phyloP scores from a whole-genome alignment of 768 basidiomycete species.

The Udeniomyces megalosporus region DNA sequence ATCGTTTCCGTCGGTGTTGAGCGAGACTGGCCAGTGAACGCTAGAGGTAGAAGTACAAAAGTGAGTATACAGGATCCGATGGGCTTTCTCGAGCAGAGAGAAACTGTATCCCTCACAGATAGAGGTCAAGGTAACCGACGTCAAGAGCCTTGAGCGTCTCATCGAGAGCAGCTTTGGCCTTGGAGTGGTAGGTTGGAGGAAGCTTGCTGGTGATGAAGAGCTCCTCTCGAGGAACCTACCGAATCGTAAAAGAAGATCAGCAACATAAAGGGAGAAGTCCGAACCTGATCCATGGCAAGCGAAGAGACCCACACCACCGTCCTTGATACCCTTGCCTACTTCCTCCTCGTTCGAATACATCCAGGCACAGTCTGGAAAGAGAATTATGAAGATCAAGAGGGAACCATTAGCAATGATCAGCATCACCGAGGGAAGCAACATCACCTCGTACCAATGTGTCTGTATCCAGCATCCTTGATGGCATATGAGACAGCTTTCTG shows the following conservation, averaged over 20 bases:
- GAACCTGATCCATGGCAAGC: background rate
- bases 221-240: slow-evolving; percentile 18
- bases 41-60: background rate
- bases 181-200: background rate
- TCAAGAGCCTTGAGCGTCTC: slow-evolving; percentile 58
- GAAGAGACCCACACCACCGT: slow-evolving; percentile 20
- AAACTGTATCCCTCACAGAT: background rate
- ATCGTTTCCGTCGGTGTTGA: background rate
- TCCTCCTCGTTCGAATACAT: slow-evolving; percentile 10
- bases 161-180: slow-evolving; percentile 36
- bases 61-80: background rate
- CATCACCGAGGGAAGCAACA: background rate
- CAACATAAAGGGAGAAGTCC: no score
- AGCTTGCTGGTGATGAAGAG: slow-evolving; percentile 21
- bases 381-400: background rate
- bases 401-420: background rate
- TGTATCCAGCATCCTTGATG: slow-evolving; percentile 34
- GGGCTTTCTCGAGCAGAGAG: no score
- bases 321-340: slow-evolving; percentile 23
- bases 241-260: background rate
- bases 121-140: slow-evolving; percentile 51
- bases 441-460: background rate
- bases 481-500: slow-evolving; percentile 61
- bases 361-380: background rate
- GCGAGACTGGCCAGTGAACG: no score